Conservation (phyloP, 495 filamentous ascomycete species). For the Stereocaulon alpinum region DNA sequence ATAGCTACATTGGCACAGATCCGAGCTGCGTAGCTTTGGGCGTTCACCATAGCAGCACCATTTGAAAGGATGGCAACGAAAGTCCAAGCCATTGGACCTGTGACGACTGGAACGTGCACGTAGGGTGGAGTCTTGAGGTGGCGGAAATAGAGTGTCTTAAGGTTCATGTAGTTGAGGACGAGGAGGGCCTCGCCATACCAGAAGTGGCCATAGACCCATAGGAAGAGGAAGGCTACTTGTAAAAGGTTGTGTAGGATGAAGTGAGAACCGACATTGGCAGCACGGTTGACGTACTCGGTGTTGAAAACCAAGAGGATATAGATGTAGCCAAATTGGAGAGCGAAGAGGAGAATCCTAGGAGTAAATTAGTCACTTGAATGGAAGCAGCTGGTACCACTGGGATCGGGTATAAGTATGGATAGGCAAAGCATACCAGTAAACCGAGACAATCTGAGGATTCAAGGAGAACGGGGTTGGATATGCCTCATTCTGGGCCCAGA, state of each 20-base stretch:
- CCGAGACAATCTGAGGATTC: conserved; percentile 54
- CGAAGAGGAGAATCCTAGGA: conserved; percentile 58
- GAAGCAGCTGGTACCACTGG: not conserved
- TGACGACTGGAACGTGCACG: conserved; percentile 63
- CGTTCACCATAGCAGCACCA: conserved; percentile 62
- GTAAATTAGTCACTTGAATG: not conserved
- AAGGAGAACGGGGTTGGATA: conserved; percentile 65
- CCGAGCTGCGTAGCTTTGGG: conserved; percentile 49
- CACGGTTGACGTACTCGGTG: conserved; percentile 47
- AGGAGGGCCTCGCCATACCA: conserved; percentile 62
- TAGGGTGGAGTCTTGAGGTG: conserved; percentile 53
- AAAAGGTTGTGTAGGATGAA: conserved; percentile 81
- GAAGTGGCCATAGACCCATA: conserved; percentile 69
- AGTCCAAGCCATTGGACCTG: conserved; percentile 73
- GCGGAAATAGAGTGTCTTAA: conserved; percentile 67
- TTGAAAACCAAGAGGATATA: conserved; percentile 63
- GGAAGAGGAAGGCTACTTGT: conserved; percentile 64
- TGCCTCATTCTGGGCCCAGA: conserved; percentile 59
- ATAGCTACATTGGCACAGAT: conserved; percentile 78
- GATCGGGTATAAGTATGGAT: too few relatives aligned
- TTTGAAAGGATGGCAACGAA: conserved; percentile 80
- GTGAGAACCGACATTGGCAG: conserved; percentile 67
- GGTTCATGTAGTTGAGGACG: conserved; percentile 70
- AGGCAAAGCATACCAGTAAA: conserved; percentile 57
- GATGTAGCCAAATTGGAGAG: conserved; percentile 66